A percentile compares a stretch with the other conserved stretches of the same genome.
These are phyloP conservation scores for Podospora comata DNA, from an alignment of 495 filamentous ascomycete genomes.

Conservation along the genomic window DNA sequence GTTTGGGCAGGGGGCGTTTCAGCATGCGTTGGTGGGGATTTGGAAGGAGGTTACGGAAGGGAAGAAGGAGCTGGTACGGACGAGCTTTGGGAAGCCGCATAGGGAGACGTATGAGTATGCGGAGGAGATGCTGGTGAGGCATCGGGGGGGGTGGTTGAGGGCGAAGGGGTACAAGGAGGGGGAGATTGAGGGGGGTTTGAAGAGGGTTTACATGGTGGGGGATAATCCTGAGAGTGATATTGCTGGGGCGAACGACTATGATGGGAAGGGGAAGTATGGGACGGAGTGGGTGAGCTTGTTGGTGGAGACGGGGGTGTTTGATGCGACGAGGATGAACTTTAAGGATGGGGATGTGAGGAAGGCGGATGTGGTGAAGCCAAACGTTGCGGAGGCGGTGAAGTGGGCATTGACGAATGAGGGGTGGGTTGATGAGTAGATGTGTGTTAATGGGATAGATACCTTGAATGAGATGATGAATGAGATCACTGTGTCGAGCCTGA, in stretches of 20 bases:
- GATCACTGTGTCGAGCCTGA: neutral
- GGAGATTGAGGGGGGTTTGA: conserved; percentile 42
- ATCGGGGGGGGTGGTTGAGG: conserved; percentile 51
- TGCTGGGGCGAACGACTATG: conserved; percentile 75
- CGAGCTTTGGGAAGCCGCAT: conserved; percentile 80
- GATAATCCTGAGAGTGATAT: conserved; percentile 96
- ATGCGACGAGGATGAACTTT: conserved; percentile 38
- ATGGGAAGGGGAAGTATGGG: conserved; percentile 50
- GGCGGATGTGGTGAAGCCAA: conserved; percentile 51
- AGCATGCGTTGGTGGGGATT: conserved; percentile 71
- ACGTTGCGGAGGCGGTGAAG: conserved; percentile 51
- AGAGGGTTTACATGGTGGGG: conserved; percentile 90
- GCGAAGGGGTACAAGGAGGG: conserved; percentile 49
- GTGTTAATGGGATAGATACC: neutral
- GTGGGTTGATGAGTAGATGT: conserved; percentile 26
- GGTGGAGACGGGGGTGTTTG: conserved; percentile 81
- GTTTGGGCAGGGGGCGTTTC: conserved; percentile 90
- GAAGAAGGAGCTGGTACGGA: conserved; percentile 54
- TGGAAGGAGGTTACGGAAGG: conserved; percentile 73
- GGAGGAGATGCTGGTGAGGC: conserved; percentile 60
- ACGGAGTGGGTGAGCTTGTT: conserved; percentile 78
- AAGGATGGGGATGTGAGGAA: conserved; percentile 43
- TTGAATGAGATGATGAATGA: neutral
- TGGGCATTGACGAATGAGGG: conserved; percentile 43
- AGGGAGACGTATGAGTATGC: conserved; percentile 77